phyloP scores from a whole-genome alignment of 495 filamentous ascomycete species.

The Parmelia sp. region DNA sequence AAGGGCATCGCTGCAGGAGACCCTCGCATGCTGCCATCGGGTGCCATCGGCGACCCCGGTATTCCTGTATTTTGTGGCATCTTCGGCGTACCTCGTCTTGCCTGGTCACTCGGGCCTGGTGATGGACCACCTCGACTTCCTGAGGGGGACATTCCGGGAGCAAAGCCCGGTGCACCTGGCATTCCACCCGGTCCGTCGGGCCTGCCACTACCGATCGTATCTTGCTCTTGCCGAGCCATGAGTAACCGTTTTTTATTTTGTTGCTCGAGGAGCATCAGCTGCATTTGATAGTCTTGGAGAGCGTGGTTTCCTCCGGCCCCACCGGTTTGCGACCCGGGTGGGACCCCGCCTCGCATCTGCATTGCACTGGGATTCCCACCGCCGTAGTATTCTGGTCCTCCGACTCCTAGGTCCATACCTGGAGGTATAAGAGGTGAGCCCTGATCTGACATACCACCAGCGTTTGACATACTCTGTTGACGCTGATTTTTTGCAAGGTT shows the following conservation, averaged over 20 bases:
- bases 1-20: conserved; percentile 79
- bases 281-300: conserved; percentile 98
- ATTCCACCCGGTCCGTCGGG: conserved; percentile 53
- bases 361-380: conserved; percentile 43
- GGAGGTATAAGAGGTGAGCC: conserved; percentile 72
- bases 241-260: conserved; percentile 96
- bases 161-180: conserved; percentile 48
- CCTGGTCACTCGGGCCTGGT: conserved; percentile 76
- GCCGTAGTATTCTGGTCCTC: conserved; percentile 61
- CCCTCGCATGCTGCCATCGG: conserved; percentile 67
- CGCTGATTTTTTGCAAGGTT: conserved; percentile 73
- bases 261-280: conserved; percentile 96
- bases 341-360: conserved; percentile 42
- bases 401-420: conserved; percentile 55
- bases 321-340: conserved; percentile 46
- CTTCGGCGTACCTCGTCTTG: conserved; percentile 80
- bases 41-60: conserved; percentile 67
- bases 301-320: conserved; percentile 81
- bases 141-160: conserved; percentile 63
- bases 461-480: conserved; percentile 67
- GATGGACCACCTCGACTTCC: conserved; percentile 76
- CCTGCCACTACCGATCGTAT: conserved; percentile 38
- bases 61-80: conserved; percentile 60
- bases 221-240: conserved; percentile 96
- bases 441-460: conserved; percentile 56